Percentiles rank a stretch among this genome's conserved stretches.
Evolutionary conservation across 2,329 filamentous ascomycete species (phyloP).

Genomic region (Tolypocladium nubicola): DNA sequence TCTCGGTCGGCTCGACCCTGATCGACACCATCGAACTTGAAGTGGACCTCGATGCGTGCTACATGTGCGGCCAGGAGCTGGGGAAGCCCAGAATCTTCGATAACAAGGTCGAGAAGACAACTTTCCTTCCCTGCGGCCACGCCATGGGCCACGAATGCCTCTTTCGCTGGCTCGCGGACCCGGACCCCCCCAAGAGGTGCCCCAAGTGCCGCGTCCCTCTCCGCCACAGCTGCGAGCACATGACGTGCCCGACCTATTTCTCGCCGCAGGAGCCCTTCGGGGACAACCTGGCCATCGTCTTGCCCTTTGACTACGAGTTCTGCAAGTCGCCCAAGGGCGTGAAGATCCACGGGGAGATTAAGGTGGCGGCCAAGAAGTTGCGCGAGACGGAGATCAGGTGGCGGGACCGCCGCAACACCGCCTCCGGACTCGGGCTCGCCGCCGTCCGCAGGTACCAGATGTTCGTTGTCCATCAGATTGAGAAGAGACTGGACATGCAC

Average conservation of each 20-base stretch:
- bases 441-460: no score
- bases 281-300: neutral
- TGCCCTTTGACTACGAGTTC: slow-evolving; percentile 11
- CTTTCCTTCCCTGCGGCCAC: slow-evolving; percentile 16
- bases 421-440: neutral
- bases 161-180: slow-evolving; percentile 1
- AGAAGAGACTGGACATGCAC: neutral
- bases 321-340: slow-evolving; percentile 4
- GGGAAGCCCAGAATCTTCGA: neutral
- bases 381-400: neutral
- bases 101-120: slow-evolving; percentile 4
- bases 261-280: neutral
- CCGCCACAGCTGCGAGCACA: slow-evolving; percentile 10
- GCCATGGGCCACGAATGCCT: slow-evolving; percentile 13
- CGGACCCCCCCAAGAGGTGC: slow-evolving; percentile 1
- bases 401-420: neutral
- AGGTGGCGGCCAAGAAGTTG: neutral
- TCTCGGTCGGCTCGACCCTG: slow-evolving; percentile 1
- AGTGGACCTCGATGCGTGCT: neutral
- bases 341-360: neutral
- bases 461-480: neutral
- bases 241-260: neutral
- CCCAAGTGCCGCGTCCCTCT: slow-evolving; percentile 7
- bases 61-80: slow-evolving; percentile 4
- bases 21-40: neutral